Conservation (phyloP, 768 basidiomycete genomes). For the Naganishia vaughanmartiniae region DNA sequence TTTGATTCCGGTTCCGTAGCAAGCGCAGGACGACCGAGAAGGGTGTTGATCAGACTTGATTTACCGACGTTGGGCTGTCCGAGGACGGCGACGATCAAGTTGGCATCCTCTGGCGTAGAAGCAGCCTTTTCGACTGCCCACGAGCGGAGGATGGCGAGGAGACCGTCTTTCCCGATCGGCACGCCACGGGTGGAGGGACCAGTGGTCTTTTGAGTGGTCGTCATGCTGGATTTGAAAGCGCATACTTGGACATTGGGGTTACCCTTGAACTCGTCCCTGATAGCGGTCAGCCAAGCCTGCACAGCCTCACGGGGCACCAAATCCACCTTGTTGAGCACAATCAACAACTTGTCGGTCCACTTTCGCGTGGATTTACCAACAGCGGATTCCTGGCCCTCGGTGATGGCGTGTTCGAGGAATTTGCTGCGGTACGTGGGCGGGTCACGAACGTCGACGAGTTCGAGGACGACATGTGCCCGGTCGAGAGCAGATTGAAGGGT, state of each 20-base stretch:
- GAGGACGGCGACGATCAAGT: slow-evolving; percentile 70
- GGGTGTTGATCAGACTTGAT: slow-evolving; percentile 77
- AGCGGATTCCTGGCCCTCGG: slow-evolving; percentile 26
- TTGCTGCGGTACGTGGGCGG: slow-evolving; percentile 68
- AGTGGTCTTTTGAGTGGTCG: neutral
- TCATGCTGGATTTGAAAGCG: slow-evolving; percentile 62
- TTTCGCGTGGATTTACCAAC: slow-evolving; percentile 49
- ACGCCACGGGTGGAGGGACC: slow-evolving; percentile 33
- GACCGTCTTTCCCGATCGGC: slow-evolving; percentile 32
- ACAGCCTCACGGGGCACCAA: slow-evolving; percentile 74
- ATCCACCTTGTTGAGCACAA: slow-evolving; percentile 87
- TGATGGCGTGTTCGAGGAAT: slow-evolving; percentile 61
- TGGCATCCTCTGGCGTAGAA: slow-evolving; percentile 54
- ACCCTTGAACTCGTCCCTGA: slow-evolving; percentile 57
- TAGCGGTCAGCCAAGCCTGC: slow-evolving; percentile 63
- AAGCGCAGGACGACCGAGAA: slow-evolving; percentile 59
- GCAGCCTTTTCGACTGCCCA: slow-evolving; percentile 42
- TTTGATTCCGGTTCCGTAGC: slow-evolving; percentile 59
- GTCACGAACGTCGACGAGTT: slow-evolving; percentile 82
- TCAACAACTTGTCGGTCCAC: slow-evolving; percentile 57
- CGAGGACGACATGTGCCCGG: slow-evolving; percentile 71
- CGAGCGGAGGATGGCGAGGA: slow-evolving; percentile 35
- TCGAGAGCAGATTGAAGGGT: slow-evolving; percentile 68
- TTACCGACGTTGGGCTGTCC: slow-evolving; percentile 87
- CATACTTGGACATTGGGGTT: slow-evolving; percentile 44